Evolutionary conservation across 306 rosid species (phyloP), one percentile per base, ranked within the genome.

Genomic region (Vicia villosa): DNA sequence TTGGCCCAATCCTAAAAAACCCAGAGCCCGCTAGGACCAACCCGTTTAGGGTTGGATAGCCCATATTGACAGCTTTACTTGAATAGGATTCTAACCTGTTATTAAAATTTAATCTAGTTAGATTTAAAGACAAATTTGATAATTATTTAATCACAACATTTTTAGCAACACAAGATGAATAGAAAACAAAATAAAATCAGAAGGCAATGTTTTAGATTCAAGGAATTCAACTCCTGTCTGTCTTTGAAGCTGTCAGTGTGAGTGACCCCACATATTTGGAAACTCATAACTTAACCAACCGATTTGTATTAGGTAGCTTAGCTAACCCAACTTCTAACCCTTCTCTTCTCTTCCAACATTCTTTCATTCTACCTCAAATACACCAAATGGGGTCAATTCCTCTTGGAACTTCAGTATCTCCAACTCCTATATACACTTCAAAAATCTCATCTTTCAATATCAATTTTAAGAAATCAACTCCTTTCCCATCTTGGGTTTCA

Each of bases 341-440:
- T 56, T 62, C 30, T 38, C 62, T 37, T 56, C 37, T 56, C 22
- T 0, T 0, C 2, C 2, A 24, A 22, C 14, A 56, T 52, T 69
- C 67, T 76, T 60, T 43, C 22, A 26, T 15, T 52, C 50, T n/a
- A 69, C 36, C 28, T 9, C 20, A 74, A 41, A 62, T 50, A 77
- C 70, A 37, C 78, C 84, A 86, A 69, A 94, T 91, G 97, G 84
- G 86, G 95, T 83, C 97, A 49, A 62, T 94, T 34, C 80, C 96
- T 51, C 74, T 94, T 65, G 95, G 95, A 73, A 80, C 84, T 50
- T 82, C 94, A 65, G 69, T 77, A 24, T 79, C 91, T 68, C 69
- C 88, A 72, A 57, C 86, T 67, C 81, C 85, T 82, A 17, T 72
- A 21, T 83, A 68, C 90, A 49, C 76, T 49, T 58, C 82, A 16